Percentiles rank a stretch among this genome's conserved stretches.
These are phyloP conservation scores for Amanita muscaria DNA, from an alignment of 768 basidiomycete species.

Conservation along the genomic window DNA sequence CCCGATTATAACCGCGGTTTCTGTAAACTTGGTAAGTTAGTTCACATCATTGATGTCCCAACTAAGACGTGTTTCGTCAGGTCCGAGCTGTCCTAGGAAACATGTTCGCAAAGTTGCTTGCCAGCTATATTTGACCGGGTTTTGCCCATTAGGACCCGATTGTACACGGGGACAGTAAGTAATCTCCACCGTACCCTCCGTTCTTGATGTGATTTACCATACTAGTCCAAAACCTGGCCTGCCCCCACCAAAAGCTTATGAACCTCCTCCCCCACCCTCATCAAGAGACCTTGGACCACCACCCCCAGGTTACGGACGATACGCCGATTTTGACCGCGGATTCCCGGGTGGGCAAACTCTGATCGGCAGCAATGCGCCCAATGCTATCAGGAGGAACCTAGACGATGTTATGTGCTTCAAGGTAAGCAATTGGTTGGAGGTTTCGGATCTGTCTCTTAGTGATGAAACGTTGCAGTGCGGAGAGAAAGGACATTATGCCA, in stretches of 20 bases:
- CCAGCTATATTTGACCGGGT: constrained; percentile 84
- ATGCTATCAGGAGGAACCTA: constrained; percentile 49
- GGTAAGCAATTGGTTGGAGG: constrained; percentile 27
- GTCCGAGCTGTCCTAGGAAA: constrained; percentile 83
- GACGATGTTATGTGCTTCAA: constrained; percentile 87
- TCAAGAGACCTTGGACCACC: constrained; percentile 80
- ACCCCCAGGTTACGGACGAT: constrained; percentile 87
- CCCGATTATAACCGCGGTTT: constrained; percentile 95
- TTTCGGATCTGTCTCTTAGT: constrained; percentile 1
- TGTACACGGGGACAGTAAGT: constrained; percentile 88
- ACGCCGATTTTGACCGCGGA: constrained; percentile 63
- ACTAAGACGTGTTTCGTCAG: constrained; percentile 28
- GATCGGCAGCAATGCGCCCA: not conserved
- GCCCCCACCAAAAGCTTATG: constrained; percentile 66
- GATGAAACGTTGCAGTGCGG: constrained; percentile 52
- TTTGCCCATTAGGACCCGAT: constrained; percentile 85
- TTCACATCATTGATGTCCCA: not conserved
- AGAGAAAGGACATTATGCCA: constrained; percentile 91
- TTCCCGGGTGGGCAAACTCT: constrained; percentile 16
- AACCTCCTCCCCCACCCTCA: constrained; percentile 66
- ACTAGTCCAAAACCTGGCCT: constrained; percentile 69
- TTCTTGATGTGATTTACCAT: constrained; percentile 9
- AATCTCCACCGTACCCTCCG: constrained; percentile 6
- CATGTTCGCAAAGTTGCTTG: constrained; percentile 90
- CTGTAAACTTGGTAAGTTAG: constrained; percentile 77